These are phyloP conservation scores for Clarireedia monteithiana DNA, from an alignment of 2,329 filamentous ascomycete species.

Conservation along the genomic window DNA sequence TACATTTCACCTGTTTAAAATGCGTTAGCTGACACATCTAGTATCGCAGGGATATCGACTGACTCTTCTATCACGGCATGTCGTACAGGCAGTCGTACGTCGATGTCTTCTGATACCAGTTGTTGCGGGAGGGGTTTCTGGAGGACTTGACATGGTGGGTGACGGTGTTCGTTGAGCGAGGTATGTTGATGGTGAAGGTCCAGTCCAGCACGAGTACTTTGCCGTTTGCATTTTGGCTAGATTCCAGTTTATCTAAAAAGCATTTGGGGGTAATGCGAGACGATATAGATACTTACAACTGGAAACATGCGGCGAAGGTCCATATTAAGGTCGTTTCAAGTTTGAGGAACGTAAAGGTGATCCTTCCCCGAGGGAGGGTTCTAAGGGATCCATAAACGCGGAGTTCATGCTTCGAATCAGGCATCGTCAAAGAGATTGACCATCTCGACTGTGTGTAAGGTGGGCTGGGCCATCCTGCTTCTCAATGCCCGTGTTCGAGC, in stretches of 20 bases:
- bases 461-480: too few species aligned
- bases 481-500: too few species aligned
- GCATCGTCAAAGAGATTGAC: too few species aligned
- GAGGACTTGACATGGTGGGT: neutral
- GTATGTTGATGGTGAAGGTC: neutral
- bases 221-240: neutral
- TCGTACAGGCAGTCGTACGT: neutral
- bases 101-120: slow-evolving; percentile 2
- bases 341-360: too few species aligned
- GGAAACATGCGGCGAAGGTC: neutral
- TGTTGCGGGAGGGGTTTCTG: neutral
- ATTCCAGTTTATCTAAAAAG: neutral
- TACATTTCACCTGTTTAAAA: slow-evolving; percentile 2
- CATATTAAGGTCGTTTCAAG: too few species aligned
- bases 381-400: too few species aligned
- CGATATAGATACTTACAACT: neutral
- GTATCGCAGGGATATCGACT: neutral
- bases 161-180: neutral
- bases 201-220: neutral
- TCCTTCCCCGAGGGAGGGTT: too few species aligned
- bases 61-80: slow-evolving; percentile 3
- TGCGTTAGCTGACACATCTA: neutral
- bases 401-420: too few species aligned
- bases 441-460: too few species aligned
- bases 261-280: neutral